Conservation (phyloP, 1,284 basidiomycete genomes). For the Grifola frondosa region DNA sequence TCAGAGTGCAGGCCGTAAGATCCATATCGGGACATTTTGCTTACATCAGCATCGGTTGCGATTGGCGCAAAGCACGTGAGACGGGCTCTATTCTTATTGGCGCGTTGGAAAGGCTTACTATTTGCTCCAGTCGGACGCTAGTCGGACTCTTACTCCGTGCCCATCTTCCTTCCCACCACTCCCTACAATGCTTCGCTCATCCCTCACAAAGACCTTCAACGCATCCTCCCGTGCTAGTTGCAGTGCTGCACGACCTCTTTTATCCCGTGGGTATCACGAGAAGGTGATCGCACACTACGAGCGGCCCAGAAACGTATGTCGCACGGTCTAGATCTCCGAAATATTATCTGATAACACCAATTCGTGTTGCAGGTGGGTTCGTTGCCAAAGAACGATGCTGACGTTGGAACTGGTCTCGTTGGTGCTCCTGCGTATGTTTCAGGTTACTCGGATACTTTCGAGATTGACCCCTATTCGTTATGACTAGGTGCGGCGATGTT, state of each 20-base stretch:
- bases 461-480: slow-evolving; percentile 17
- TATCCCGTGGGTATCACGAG: slow-evolving; percentile 80
- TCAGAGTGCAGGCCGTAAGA: slow-evolving; percentile 9
- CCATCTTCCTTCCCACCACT: slow-evolving; percentile 30
- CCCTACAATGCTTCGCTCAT: slow-evolving; percentile 67
- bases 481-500: slow-evolving; percentile 79
- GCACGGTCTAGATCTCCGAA: slow-evolving; percentile 23
- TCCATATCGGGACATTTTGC: slow-evolving; percentile 9
- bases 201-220: slow-evolving; percentile 49
- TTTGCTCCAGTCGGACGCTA: too few relatives aligned
- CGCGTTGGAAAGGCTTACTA: too few relatives aligned
- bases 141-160: slow-evolving; percentile 17
- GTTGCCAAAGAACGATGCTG: slow-evolving; percentile 84
- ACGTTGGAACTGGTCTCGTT: slow-evolving; percentile 97
- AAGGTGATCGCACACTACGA: slow-evolving; percentile 97
- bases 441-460: slow-evolving; percentile 4
- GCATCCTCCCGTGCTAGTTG: slow-evolving; percentile 43
- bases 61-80: slow-evolving; percentile 2
- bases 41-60: slow-evolving; percentile 8
- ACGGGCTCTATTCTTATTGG: too few relatives aligned
- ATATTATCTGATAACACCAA: slow-evolving; percentile 58
- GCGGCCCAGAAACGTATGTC: slow-evolving; percentile 87
- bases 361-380: slow-evolving; percentile 78
- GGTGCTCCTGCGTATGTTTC: slow-evolving; percentile 93
- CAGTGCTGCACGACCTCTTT: slow-evolving; percentile 43